Percentiles rank a stretch among this genome's conserved stretches.
Evolutionary conservation across 75 land plant genomes (phyloP).

Genomic region (Sequoia sempervirens): DNA sequence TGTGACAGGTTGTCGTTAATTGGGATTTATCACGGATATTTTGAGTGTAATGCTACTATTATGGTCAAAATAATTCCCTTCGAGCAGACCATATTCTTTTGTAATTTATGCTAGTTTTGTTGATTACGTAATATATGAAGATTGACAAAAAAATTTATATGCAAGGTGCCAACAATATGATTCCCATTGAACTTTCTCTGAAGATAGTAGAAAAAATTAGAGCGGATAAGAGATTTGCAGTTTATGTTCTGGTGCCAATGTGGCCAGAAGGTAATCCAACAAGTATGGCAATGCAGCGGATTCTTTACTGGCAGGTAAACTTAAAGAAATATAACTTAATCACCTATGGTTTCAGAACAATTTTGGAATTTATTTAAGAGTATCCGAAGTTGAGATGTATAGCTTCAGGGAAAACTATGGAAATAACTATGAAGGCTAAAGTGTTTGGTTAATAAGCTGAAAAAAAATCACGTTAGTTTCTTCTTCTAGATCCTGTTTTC

Average conservation of each 20-base stretch:
- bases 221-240: conserved; percentile 62
- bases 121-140: neutral
- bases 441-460: neutral
- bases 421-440: neutral
- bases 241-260: conserved; percentile 69
- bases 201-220: conserved; percentile 66
- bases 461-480: neutral
- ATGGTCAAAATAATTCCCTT: too few relatives aligned
- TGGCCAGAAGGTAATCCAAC: conserved; percentile 85
- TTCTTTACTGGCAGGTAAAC: conserved; percentile 71
- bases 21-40: too few relatives aligned
- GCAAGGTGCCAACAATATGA: conserved; percentile 67
- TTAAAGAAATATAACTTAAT: neutral
- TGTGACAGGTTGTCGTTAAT: too few relatives aligned
- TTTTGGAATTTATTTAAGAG: neutral
- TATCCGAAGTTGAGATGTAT: neutral
- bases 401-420: neutral
- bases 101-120: neutral
- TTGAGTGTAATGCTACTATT: too few relatives aligned
- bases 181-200: conserved; percentile 69
- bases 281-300: conserved; percentile 51
- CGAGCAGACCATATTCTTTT: neutral
- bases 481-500: neutral
- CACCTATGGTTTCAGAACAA: conserved; percentile 1
- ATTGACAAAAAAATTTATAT: neutral